These are phyloP conservation scores for Volutella citrinella DNA, from an alignment of 2,329 filamentous ascomycete genomes.

Conservation along the genomic window DNA sequence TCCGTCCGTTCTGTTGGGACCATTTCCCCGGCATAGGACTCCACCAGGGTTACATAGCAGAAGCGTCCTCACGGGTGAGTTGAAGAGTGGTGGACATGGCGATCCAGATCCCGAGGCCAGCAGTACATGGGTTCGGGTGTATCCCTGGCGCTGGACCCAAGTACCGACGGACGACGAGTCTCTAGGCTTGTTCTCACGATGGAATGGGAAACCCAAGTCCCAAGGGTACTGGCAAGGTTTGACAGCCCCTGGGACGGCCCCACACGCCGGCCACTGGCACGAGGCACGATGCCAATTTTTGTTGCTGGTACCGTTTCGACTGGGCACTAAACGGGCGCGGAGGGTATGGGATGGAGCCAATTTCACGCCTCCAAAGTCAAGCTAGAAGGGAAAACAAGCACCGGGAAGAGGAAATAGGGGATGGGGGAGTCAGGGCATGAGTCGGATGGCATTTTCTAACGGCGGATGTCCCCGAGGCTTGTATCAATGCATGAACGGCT, in stretches of 20 bases:
- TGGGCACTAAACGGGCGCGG: constrained; percentile 11
- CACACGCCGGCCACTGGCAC: constrained; percentile 24
- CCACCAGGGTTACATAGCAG: constrained; percentile 10
- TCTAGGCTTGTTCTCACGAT: no score
- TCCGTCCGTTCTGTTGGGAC: constrained; percentile 20
- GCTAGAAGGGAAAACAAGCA: background rate
- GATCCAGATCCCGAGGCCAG: no score
- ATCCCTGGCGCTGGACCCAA: constrained; percentile 16
- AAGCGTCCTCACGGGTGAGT: constrained; percentile 9
- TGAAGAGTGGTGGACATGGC: constrained; percentile 11
- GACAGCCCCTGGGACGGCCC: constrained; percentile 21
- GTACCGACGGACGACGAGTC: no score
- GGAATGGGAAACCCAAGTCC: no score
- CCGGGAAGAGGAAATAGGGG: constrained; percentile 1
- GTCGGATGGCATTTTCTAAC: no score
- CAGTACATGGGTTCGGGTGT: no score
- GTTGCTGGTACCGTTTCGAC: constrained; percentile 17
- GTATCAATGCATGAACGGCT: no score
- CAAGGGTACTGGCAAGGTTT: no score
- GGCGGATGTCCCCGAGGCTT: no score
- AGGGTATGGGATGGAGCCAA: constrained; percentile 12
- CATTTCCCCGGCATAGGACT: constrained; percentile 16
- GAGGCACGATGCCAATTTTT: constrained; percentile 12
- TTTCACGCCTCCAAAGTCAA: constrained; percentile 1
- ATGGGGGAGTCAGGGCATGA: no score